Conservation (phyloP, 2,329 filamentous ascomycete genomes). For the Fusarium poae region DNA sequence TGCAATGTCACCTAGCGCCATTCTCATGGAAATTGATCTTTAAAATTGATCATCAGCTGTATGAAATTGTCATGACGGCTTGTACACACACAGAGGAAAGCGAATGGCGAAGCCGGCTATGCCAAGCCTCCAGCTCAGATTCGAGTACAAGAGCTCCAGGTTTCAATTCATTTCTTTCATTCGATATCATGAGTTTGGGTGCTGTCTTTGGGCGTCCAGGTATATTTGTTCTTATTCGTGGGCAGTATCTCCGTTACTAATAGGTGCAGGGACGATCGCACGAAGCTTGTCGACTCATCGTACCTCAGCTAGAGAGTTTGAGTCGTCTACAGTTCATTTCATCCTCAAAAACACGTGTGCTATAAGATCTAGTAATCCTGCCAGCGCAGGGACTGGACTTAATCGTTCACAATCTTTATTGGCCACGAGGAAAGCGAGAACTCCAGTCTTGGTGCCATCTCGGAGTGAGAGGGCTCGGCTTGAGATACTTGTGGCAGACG, state of each 20-base stretch:
- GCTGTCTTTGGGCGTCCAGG: constrained; percentile 80
- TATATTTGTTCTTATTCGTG: constrained; percentile 46
- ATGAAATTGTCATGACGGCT: constrained; percentile 88
- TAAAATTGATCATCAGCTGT: constrained; percentile 79
- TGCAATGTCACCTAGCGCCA: constrained; percentile 88
- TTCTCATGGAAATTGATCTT: constrained; percentile 95
- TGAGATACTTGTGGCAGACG: constrained; percentile 78
- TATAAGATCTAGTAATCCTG: constrained; percentile 66
- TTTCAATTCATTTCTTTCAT: constrained; percentile 72
- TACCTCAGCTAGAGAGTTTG: constrained; percentile 78
- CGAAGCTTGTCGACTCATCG: constrained; percentile 83
- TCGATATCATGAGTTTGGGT: constrained; percentile 81
- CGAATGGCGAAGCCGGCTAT: constrained; percentile 81
- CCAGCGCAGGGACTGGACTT: constrained; percentile 64
- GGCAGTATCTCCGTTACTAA: constrained; percentile 14
- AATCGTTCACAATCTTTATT: constrained; percentile 84
- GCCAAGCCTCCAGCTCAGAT: constrained; percentile 63
- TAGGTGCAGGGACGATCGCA: constrained; percentile 67
- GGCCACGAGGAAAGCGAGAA: constrained; percentile 73
- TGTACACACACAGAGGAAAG: constrained; percentile 84
- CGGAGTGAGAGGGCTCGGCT: constrained; percentile 82
- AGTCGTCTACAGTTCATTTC: constrained; percentile 77
- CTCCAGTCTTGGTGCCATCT: constrained; percentile 79
- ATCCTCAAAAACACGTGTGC: constrained; percentile 88
- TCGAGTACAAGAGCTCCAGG: constrained; percentile 61